Evolutionary conservation across 2,329 filamentous ascomycete genomes (phyloP).

Genomic region (Fusarium tanahbumbuense): DNA sequence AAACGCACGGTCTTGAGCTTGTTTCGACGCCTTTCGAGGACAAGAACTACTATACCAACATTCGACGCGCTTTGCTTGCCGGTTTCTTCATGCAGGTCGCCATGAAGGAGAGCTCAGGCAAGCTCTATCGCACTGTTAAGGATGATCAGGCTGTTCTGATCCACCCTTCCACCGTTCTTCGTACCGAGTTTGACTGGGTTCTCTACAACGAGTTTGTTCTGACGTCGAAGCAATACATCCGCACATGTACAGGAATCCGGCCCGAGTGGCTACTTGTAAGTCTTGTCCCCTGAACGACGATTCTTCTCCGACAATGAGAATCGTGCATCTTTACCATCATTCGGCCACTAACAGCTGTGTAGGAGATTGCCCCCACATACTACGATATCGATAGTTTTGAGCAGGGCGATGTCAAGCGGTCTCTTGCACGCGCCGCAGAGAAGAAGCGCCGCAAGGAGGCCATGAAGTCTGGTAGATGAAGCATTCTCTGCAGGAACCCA

Average conservation of each 20-base stretch:
- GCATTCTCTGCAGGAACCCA: conserved; percentile 24
- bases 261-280: conserved; percentile 93
- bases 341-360: conserved; percentile 29
- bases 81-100: conserved; percentile 99
- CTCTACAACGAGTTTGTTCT: conserved; percentile 98
- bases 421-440: conserved; percentile 67
- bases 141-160: conserved; percentile 94
- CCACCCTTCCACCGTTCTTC: conserved; percentile 91
- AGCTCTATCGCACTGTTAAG: conserved; percentile 95
- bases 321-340: neutral
- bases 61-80: conserved; percentile 87
- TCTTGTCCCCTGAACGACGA: conserved; percentile 1
- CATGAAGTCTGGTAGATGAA: conserved; percentile 62
- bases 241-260: conserved; percentile 90
- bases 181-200: conserved; percentile 93
- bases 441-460: conserved; percentile 71
- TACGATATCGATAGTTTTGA: conserved; percentile 87
- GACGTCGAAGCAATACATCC: conserved; percentile 97
- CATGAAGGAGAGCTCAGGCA: conserved; percentile 88
- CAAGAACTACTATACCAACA: conserved; percentile 98
- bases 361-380: conserved; percentile 94
- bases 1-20: conserved; percentile 86
- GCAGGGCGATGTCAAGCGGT: conserved; percentile 86
- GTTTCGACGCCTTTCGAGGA: conserved; percentile 91
- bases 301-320: neutral